Conservation (phyloP, 2,329 filamentous ascomycete species). For the Microdochium paspali region DNA sequence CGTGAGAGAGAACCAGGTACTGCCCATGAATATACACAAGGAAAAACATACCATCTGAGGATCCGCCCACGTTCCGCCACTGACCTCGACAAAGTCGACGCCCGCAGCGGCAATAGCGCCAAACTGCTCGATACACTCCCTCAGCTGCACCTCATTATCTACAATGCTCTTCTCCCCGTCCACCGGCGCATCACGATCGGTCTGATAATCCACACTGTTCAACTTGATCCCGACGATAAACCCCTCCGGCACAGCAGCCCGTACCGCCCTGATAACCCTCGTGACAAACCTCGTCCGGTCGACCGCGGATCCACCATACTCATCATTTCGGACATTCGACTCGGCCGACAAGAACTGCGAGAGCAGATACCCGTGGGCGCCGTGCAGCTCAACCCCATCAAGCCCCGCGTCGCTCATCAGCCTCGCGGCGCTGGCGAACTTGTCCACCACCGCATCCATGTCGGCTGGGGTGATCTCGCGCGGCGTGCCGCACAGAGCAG, state of each 20-base stretch:
- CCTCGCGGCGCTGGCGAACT: conserved; percentile 1
- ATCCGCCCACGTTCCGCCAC: conserved; percentile 49
- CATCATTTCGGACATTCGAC: conserved; percentile 31
- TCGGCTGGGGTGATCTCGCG: conserved; percentile 1
- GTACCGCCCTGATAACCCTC: conserved; percentile 33
- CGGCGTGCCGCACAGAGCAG: conserved; percentile 31
- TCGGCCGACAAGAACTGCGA: neutral
- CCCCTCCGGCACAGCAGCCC: conserved; percentile 21
- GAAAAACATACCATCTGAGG: conserved; percentile 26
- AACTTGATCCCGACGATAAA: conserved; percentile 45
- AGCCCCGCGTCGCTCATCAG: conserved; percentile 1
- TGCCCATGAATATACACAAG: too few species aligned
- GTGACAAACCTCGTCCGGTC: conserved; percentile 36
- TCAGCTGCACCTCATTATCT: conserved; percentile 11
- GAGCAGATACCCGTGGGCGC: conserved; percentile 2
- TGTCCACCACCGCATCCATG: neutral
- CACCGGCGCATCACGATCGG: conserved; percentile 2
- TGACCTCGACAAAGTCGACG: conserved; percentile 59
- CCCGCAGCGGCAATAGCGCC: conserved; percentile 22
- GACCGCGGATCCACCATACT: conserved; percentile 39
- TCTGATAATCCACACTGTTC: conserved; percentile 44
- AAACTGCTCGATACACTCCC: conserved; percentile 45
- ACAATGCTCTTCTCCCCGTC: neutral
- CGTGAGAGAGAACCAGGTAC: too few species aligned
- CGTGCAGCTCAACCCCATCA: conserved; percentile 2